Evolutionary conservation across 2,329 filamentous ascomycete species (phyloP), one percentile per base, ranked within the genome.

Genomic region (Biscogniauxia sp.): DNA sequence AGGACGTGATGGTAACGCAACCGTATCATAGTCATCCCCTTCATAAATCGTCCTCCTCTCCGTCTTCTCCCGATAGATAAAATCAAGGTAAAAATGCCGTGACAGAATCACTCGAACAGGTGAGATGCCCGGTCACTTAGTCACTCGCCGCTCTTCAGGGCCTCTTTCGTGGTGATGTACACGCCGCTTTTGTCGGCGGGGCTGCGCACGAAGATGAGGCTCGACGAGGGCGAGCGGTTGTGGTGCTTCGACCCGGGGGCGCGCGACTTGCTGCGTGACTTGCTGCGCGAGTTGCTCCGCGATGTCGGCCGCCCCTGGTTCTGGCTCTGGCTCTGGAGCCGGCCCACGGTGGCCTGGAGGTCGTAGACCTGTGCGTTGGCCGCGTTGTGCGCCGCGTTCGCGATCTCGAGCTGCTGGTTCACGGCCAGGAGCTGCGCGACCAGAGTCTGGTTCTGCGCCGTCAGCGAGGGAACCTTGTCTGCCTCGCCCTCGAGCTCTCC

Each of bases 101-200:
- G 37, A n/a, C 15, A n/a, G 17, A 17, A 45, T 45, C 11, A 45
- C 37, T 2, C 37, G 37, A 17, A 45, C 15, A 45, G 37, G 37
- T 45, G 37, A 15, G 37, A 6, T 3, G 17, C 37, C 37, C 37
- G 37, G 37, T 23, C 54, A 19, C 13, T 19, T 6, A 23, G 20
- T 51, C 56, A 68, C 49, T 66, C 64, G 54, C 60, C 61, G 53
- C 64, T 68, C 32, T 69, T 64, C 20, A 73, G 66, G 6, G 65
- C 63, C 1, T 71, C 69, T 41, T 69, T 67, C 19, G 70, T 72
- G n/a, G 70, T 70, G 59, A 73, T 61, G 60, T 61, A 71, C 25
- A 68, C 58, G 25, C 67, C 60, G 49, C 64, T 60, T 53, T 70
- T 70, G 20, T 64, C 68, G 19, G 68, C 60, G 41, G 68, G 54